Evolutionary conservation across 140 eudicot species (phyloP).

Genomic region (Senecio squalidus): DNA sequence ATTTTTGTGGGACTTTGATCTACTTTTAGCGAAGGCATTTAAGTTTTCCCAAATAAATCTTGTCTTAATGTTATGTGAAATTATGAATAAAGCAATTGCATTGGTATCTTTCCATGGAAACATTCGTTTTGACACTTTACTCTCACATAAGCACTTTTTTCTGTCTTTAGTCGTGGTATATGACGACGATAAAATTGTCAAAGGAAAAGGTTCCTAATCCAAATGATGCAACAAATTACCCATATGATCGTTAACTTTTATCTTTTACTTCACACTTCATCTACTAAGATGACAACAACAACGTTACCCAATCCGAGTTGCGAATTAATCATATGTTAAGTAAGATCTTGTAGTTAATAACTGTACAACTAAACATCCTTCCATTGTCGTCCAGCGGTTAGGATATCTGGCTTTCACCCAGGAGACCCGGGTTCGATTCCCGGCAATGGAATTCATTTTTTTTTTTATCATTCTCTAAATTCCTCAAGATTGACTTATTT

Average conservation of each 20-base stretch:
- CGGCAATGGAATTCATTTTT: slow-evolving; percentile 65
- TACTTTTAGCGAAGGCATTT: slow-evolving; percentile 12
- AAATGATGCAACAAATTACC: too few species aligned
- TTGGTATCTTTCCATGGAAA: slow-evolving; percentile 2
- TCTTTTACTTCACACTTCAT: too few species aligned
- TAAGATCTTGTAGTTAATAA: too few species aligned
- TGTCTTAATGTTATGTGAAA: slow-evolving; percentile 16
- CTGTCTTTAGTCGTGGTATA: too few species aligned
- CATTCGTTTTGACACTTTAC: background rate
- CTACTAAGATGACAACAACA: too few species aligned
- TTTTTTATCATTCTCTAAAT: background rate
- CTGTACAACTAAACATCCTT: background rate
- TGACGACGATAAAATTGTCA: too few species aligned
- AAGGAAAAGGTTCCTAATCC: too few species aligned
- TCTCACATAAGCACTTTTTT: too few species aligned
- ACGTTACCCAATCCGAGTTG: too few species aligned
- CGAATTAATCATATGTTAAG: too few species aligned
- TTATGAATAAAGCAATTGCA: slow-evolving; percentile 27
- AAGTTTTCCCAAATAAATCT: slow-evolving; percentile 2
- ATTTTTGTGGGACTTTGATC: slow-evolving; percentile 19
- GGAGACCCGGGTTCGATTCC: slow-evolving; percentile 99
- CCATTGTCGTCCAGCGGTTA: slow-evolving; percentile 98
- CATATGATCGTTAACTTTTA: too few species aligned
- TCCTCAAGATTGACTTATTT: background rate
- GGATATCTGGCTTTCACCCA: slow-evolving; percentile 99